Conservation (phyloP, 352 stramenopile genomes). For the Phytophthora syringae region DNA sequence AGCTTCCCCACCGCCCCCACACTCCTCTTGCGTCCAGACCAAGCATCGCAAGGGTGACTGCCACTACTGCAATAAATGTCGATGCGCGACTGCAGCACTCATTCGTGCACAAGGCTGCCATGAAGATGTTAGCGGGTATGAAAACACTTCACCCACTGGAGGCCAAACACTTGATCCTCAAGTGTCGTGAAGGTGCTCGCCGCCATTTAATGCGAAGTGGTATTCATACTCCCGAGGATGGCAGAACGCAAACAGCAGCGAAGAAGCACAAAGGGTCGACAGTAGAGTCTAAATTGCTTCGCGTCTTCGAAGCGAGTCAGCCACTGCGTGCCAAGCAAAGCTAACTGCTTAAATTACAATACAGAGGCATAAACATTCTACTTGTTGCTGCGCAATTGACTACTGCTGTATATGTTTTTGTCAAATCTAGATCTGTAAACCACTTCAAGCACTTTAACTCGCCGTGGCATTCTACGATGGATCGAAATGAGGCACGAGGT, state of each 20-base stretch:
- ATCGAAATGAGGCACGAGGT: too few species aligned
- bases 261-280: background rate
- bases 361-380: too few species aligned
- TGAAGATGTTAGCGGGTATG: conserved; percentile 57
- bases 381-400: too few species aligned
- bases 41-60: conserved; percentile 13
- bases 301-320: conserved; percentile 1
- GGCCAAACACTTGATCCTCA: too few species aligned
- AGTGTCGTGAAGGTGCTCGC: too few species aligned
- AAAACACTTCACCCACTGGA: conserved; percentile 41
- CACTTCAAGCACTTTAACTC: too few species aligned
- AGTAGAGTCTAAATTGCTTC: background rate
- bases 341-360: background rate
- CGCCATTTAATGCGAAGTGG: conserved; percentile 26
- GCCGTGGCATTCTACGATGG: too few species aligned
- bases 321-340: background rate
- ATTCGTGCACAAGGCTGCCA: conserved; percentile 57
- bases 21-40: conserved; percentile 15
- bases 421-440: too few species aligned
- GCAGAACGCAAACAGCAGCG: background rate
- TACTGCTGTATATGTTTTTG: too few species aligned
- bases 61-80: conserved; percentile 12
- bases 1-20: background rate
- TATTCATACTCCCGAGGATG: background rate
- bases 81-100: conserved; percentile 52